Conservation (phyloP, 169 alveolate species). For the Plasmodium fragile region DNA sequence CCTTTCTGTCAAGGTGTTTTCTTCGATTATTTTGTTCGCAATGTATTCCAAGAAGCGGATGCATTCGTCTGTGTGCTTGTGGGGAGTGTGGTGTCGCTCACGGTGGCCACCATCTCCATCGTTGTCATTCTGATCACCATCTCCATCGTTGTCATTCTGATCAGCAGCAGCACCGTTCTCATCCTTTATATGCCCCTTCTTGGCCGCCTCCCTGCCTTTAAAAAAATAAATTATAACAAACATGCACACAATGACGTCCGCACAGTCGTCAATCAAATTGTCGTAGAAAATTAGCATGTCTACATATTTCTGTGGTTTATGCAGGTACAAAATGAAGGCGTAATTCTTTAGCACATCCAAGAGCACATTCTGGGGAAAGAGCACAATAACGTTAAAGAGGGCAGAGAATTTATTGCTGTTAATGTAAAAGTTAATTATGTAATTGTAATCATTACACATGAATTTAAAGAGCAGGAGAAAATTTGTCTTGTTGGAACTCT, state of each 20-base stretch:
- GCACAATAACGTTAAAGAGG: slow-evolving; percentile 27
- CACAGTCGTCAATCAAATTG: slow-evolving; percentile 62
- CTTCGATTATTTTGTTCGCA: slow-evolving; percentile 59
- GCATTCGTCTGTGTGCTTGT: slow-evolving; percentile 52
- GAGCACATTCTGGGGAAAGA: slow-evolving; percentile 68
- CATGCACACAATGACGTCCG: slow-evolving; percentile 64
- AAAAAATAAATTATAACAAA: slow-evolving; percentile 52
- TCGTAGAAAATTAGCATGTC: slow-evolving; percentile 49
- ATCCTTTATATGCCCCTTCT: too few relatives aligned
- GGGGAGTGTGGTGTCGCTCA: neutral
- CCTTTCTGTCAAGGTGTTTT: slow-evolving; percentile 39
- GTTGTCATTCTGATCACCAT: neutral
- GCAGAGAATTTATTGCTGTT: slow-evolving; percentile 64
- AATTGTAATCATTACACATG: slow-evolving; percentile 68
- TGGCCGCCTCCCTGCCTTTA: neutral
- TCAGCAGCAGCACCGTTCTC: neutral
- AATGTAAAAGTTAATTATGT: slow-evolving; percentile 50
- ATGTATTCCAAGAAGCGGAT: slow-evolving; percentile 53
- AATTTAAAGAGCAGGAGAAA: slow-evolving; percentile 58
- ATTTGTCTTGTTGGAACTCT: slow-evolving; percentile 30
- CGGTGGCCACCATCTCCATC: neutral
- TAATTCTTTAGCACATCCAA: slow-evolving; percentile 54
- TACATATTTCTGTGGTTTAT: slow-evolving; percentile 59
- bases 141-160: neutral
- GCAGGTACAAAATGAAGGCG: slow-evolving; percentile 60